phyloP scores from a whole-genome alignment of 306 rosid genomes.

The Lathyrus aphaca region DNA sequence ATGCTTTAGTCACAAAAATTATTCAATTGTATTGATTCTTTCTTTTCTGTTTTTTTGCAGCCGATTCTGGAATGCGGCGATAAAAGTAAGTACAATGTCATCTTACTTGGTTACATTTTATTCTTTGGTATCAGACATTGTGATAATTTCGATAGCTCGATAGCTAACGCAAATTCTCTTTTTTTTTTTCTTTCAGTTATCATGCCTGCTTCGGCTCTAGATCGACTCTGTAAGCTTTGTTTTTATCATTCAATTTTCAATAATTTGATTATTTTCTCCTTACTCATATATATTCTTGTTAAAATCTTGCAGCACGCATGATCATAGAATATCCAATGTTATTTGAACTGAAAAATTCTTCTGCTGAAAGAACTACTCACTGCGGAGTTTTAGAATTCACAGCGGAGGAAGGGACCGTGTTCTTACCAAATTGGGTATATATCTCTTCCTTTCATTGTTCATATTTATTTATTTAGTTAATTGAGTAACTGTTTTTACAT shows the following conservation, averaged over 20 bases:
- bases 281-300: neutral
- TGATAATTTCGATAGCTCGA: neutral
- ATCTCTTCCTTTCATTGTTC: constrained; percentile 3
- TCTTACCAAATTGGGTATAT: constrained; percentile 56
- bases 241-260: neutral
- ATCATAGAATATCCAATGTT: constrained; percentile 60
- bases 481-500: neutral
- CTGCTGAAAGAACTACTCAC: constrained; percentile 43
- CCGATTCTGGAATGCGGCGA: constrained; percentile 53
- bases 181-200: constrained; percentile 50
- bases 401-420: constrained; percentile 55
- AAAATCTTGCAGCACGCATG: constrained; percentile 42
- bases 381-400: constrained; percentile 66
- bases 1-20: too few relatives aligned
- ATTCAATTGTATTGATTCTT: neutral
- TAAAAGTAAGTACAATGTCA: constrained; percentile 48
- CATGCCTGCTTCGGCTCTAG: constrained; percentile 65
- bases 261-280: neutral
- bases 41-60: constrained; percentile 40
- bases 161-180: constrained; percentile 17
- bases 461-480: neutral
- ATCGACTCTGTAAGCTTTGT: constrained; percentile 48
- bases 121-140: constrained; percentile 3
- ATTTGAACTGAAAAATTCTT: constrained; percentile 53
- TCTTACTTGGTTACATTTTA: neutral